These are phyloP conservation scores for Moricandia arvensis DNA, from an alignment of 345 rosid species.

Conservation along the genomic window DNA sequence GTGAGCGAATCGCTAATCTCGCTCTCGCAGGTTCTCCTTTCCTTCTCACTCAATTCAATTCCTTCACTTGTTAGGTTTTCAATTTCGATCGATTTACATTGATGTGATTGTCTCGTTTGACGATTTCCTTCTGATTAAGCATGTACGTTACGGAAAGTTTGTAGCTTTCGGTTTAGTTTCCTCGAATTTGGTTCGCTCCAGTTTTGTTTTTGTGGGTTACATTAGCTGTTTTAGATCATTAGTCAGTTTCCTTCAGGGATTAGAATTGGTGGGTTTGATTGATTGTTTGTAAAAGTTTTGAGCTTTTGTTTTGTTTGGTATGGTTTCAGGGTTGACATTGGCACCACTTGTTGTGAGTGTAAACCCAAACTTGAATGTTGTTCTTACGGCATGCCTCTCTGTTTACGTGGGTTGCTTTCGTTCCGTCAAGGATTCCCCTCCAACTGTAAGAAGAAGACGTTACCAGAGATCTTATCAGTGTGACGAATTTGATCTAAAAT, in stretches of 20 bases:
- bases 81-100: neutral
- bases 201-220: neutral
- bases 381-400: constrained; percentile 84
- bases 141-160: neutral
- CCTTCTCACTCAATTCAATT: neutral
- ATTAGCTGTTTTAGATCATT: constrained; percentile 2
- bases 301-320: constrained; percentile 4
- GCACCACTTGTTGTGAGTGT: constrained; percentile 92
- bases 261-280: constrained; percentile 10
- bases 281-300: constrained; percentile 5
- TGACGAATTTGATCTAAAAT: neutral
- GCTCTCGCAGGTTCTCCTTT: constrained; percentile 72
- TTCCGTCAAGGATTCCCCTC: constrained; percentile 95
- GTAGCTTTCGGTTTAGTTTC: constrained; percentile 4
- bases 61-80: neutral
- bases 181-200: neutral
- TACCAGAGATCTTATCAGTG: neutral
- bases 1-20: constrained; percentile 69
- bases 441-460: constrained; percentile 51
- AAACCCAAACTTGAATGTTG: constrained; percentile 85
- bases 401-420: constrained; percentile 98
- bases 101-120: neutral
- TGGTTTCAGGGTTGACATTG: constrained; percentile 70
- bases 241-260: constrained; percentile 29
- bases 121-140: constrained; percentile 5